Percentiles rank a stretch among this genome's conserved stretches.
Conservation (phyloP, 2,329 filamentous ascomycete species). For the Ascochyta lentis region DNA sequence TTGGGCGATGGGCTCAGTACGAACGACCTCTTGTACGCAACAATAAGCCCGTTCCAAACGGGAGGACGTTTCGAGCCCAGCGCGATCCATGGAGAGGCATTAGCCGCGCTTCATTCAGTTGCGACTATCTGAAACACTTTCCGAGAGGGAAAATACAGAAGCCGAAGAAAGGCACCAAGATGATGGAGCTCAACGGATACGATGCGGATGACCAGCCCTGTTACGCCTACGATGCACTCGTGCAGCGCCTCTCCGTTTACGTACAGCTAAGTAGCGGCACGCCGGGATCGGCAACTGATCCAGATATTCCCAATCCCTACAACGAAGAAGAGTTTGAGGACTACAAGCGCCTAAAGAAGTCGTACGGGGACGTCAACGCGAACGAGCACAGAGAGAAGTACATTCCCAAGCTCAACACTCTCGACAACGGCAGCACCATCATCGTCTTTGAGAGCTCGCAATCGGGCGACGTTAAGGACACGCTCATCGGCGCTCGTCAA, state of each 20-base stretch:
- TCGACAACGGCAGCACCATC: slow-evolving; percentile 59
- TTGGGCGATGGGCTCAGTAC: slow-evolving; percentile 58
- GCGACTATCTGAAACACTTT: slow-evolving; percentile 60
- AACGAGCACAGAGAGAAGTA: slow-evolving; percentile 44
- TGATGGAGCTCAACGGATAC: slow-evolving; percentile 61
- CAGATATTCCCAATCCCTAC: slow-evolving; percentile 57
- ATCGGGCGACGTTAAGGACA: slow-evolving; percentile 56
- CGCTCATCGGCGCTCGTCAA: slow-evolving; percentile 57
- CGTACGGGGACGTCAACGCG: slow-evolving; percentile 37
- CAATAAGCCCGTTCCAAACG: slow-evolving; percentile 60
- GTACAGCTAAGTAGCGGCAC: slow-evolving; percentile 57
- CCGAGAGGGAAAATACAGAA: slow-evolving; percentile 31
- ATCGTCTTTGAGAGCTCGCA: slow-evolving; percentile 62
- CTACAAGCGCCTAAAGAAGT: slow-evolving; percentile 40
- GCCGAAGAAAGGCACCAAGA: slow-evolving; percentile 39
- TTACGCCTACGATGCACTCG: slow-evolving; percentile 58
- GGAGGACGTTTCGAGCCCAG: slow-evolving; percentile 58
- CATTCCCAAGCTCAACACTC: slow-evolving; percentile 50
- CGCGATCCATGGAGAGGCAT: slow-evolving; percentile 61
- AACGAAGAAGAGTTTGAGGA: slow-evolving; percentile 46
- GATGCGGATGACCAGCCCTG: slow-evolving; percentile 52
- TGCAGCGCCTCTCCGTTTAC: slow-evolving; percentile 59
- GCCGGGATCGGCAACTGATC: slow-evolving; percentile 47
- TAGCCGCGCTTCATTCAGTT: slow-evolving; percentile 57
- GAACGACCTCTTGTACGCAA: slow-evolving; percentile 56